Base-by-base conservation (phyloP, 352 stramenopile species). In the Nothophytophthora sp. region DNA sequence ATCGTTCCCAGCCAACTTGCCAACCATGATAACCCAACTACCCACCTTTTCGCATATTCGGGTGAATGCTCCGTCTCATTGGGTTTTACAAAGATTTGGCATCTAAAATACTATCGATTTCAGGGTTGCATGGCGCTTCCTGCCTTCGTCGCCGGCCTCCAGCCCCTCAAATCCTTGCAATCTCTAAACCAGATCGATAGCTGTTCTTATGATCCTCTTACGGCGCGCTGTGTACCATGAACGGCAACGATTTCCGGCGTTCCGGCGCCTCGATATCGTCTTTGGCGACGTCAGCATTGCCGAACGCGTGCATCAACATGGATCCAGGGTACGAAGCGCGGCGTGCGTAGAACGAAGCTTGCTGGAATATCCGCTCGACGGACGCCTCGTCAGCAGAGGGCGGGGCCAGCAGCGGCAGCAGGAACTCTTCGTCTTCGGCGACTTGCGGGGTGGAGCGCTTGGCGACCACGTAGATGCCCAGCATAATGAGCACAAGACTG, bases 381-480 rank as follows among this genome's bases (percentile, higher is more conserved):
- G 71, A 76, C 12, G 69, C 60, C 40, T 74, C 63, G 22, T 81
- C 63, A 15, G 80, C 70, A 1, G 69, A 59, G 4, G 70, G 77
- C 22, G 72, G 71, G 3, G 67, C 67, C 9, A 86, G 33, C 8
- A 88, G 57, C 27, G 75, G 75, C 41, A 86, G 47, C 13, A 88
- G 40, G 37, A 82, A 77, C 54, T 85, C 68, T 44, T 88, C 70
- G 12, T 88, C 77, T 12, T 81, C 60, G 5, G 53, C 8, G 18
- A 55, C 48, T 18, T 70, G 57, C 2, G 59, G 59, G 20, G 64
- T 52, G 16, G 66, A 81, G 25, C 77, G 78, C 38, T 75, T 75
- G 5, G 81, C 74, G 7, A 92, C 78, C 2, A 90, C 56, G 56
- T 86, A 87, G 29, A 92, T 90, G 1, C 82, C 82, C 13, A 88